Evolutionary conservation across 2,329 filamentous ascomycete genomes (phyloP).

Genomic region (Phialemonium atrogriseum): DNA sequence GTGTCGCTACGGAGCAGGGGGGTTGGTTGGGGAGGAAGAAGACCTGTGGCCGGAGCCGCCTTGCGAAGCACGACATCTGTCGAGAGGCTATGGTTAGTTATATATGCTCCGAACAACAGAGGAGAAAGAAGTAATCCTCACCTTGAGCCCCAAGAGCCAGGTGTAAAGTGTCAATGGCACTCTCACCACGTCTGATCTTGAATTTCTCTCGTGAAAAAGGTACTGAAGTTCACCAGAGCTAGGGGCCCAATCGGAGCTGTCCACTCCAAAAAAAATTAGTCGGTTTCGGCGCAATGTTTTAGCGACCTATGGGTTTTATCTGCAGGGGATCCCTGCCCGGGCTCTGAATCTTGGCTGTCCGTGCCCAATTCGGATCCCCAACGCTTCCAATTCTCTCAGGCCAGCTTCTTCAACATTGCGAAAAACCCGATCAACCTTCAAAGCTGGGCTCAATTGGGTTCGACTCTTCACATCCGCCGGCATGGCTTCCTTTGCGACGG

Average conservation of each 20-base stretch:
- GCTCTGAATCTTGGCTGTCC: no score
- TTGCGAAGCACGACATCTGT: constrained; percentile 26
- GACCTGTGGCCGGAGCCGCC: constrained; percentile 16
- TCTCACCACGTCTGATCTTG: no score
- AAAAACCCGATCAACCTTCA: background rate
- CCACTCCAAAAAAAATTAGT: constrained; percentile 8
- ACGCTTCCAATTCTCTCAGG: constrained; percentile 1
- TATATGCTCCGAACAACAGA: no score
- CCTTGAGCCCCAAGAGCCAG: no score
- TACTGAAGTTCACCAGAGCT: no score
- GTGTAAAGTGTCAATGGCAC: no score
- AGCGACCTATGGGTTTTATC: no score
- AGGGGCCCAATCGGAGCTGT: no score
- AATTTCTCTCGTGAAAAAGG: no score
- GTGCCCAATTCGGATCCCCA: constrained; percentile 4
- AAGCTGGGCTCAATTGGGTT: constrained; percentile 7
- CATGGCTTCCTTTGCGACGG: constrained; percentile 61
- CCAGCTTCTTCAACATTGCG: constrained; percentile 1
- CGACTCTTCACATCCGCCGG: constrained; percentile 14
- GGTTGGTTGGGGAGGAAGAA: constrained; percentile 13
- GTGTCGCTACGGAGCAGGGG: constrained; percentile 8
- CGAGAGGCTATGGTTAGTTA: constrained; percentile 1
- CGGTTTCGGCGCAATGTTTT: constrained; percentile 7
- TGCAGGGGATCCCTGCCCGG: no score
- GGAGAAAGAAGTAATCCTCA: no score